Percentiles rank a stretch among this genome's conserved stretches.
Evolutionary conservation across 345 rosid genomes (phyloP).

Genomic region (Moricandia arvensis): DNA sequence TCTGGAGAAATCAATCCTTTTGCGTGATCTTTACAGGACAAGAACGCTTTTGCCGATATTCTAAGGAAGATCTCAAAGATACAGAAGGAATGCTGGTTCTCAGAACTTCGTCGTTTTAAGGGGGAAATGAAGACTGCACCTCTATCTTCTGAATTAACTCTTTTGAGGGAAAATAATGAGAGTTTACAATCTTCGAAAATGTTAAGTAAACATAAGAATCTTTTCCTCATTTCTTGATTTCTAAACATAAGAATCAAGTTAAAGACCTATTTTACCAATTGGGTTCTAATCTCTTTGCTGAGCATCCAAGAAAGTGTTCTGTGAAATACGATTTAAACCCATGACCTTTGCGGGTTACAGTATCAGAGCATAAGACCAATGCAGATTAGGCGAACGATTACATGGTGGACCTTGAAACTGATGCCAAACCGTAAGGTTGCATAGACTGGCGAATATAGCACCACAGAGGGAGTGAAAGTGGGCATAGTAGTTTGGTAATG

Average conservation of each 20-base stretch:
- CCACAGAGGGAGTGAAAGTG: not conserved
- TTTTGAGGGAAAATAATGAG: not conserved
- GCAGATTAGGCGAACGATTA: not conserved
- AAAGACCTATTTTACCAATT: not conserved
- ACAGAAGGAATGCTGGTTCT: conserved; percentile 73
- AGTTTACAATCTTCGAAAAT: not conserved
- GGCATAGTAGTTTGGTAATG: not conserved
- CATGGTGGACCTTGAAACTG: not conserved
- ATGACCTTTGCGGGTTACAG: not conserved
- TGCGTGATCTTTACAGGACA: conserved; percentile 54
- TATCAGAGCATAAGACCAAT: not conserved
- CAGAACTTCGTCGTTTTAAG: conserved; percentile 74
- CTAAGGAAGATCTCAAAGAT: conserved; percentile 86
- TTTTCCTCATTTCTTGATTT: not conserved
- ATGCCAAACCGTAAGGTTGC: not conserved
- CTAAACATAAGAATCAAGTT: not conserved
- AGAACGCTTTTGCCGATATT: conserved; percentile 74
- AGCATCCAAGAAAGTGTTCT: not conserved
- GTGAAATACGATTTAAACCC: not conserved
- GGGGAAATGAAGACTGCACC: conserved; percentile 16
- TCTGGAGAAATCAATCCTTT: not conserved
- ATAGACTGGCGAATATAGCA: not conserved
- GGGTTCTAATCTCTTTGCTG: not conserved
- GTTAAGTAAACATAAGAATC: conserved; percentile 2
- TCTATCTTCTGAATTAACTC: not conserved